phyloP scores from a whole-genome alignment of 106 monocot species.

The Acorus gramineus region DNA sequence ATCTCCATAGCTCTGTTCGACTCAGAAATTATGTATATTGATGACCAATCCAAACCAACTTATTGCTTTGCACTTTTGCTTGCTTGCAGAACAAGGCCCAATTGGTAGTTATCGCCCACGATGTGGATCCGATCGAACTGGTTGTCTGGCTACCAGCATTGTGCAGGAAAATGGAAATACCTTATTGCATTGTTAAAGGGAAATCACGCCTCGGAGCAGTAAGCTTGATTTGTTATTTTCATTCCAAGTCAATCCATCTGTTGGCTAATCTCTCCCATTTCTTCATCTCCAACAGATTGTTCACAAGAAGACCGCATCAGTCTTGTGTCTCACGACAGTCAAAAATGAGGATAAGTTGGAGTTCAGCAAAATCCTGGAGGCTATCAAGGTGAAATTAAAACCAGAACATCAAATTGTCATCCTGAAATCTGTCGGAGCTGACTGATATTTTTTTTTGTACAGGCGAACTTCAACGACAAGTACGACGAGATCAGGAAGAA shows the following conservation, averaged over 20 bases:
- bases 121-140: conserved; percentile 65
- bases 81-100: conserved; percentile 55
- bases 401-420: not conserved
- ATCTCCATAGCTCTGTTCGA: not conserved
- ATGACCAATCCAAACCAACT: no score
- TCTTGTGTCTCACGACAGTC: conserved; percentile 19
- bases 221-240: conserved; percentile 1
- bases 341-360: conserved; percentile 26
- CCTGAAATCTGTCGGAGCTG: not conserved
- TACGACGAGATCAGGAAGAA: conserved; percentile 84
- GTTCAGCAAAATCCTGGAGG: conserved; percentile 26
- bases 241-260: not conserved
- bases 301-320: conserved; percentile 47
- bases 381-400: conserved; percentile 12
- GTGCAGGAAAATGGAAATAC: conserved; percentile 72
- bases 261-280: no score
- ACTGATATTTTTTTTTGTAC: conserved; percentile 1
- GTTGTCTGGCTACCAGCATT: conserved; percentile 66
- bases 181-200: conserved; percentile 71
- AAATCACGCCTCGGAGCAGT: conserved; percentile 57
- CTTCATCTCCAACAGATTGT: conserved; percentile 18
- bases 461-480: conserved; percentile 92
- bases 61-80: no score
- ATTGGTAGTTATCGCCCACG: conserved; percentile 66
- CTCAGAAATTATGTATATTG: no score